Base-by-base conservation (phyloP, 805 yeast genomes). In the Sugiyamaella chiloensis region DNA sequence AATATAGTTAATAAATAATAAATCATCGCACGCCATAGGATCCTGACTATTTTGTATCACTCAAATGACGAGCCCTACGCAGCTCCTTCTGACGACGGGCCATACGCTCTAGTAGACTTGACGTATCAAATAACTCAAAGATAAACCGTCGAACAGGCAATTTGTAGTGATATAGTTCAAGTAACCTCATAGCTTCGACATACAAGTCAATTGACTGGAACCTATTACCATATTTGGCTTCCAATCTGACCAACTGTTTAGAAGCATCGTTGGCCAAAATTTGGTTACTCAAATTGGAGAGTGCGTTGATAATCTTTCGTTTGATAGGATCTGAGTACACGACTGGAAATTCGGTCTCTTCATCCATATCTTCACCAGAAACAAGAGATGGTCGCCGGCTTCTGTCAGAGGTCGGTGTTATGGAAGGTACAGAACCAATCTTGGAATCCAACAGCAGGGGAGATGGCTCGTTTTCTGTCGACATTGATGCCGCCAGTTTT, bases 131-230 rank as follows among this genome's bases (percentile, higher is more conserved):
- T 45, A 85, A 66, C 36, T 82, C 90, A 57, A 83, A 75, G 12
- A 88, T 68, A 58, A 81, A 83, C 53, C 79, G 73, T 30, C 95
- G 68, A 16, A 79, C 79, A 3, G 78, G 77, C 44, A 77, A 79
- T 53, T 82, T 77, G 63, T 79, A 85, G 41, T 73, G 75, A 71
- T 66, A 88, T 61, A 63, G 70, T 55, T 72, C 85, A 73, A 73
- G 73, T 57, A 70, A 73, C 46, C 66, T 72, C 65, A 71, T 70
- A 43, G 70, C 80, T 59, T 72, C 74, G 62, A 61, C 70, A 60
- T 85, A 80, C 44, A 85, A 64, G 2, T 71, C 76, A 9, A 79
- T 74, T 46, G 74, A 75, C 40, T 76, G 80, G 63, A 87, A 81
- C 24, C 74, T 61, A 6, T 70, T 70, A 1, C 83, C 81, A 47